These are phyloP conservation scores for Metschnikowia cerradonensis DNA, from an alignment of 805 yeast genomes.

Conservation along the genomic window DNA sequence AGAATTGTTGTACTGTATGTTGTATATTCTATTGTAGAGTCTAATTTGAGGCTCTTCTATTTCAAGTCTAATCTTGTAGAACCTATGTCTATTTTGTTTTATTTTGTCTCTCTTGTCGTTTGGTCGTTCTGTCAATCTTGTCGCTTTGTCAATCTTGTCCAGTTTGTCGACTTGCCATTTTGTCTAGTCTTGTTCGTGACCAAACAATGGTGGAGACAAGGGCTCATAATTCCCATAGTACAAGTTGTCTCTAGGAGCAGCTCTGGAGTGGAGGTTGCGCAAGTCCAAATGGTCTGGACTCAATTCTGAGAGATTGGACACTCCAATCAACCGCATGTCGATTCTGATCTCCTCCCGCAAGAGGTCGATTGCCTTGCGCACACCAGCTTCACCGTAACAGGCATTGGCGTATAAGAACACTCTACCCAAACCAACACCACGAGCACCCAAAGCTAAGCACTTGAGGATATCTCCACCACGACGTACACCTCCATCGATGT, in stretches of 20 bases:
- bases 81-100: too few relatives aligned
- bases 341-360: constrained; percentile 67
- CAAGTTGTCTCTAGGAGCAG: constrained; percentile 11
- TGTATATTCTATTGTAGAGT: too few relatives aligned
- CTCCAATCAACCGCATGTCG: constrained; percentile 81
- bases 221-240: constrained; percentile 16
- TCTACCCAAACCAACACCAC: constrained; percentile 67
- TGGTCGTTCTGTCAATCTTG: background rate
- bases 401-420: constrained; percentile 63
- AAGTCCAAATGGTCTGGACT: constrained; percentile 14
- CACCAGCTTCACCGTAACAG: constrained; percentile 63
- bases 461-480: constrained; percentile 65
- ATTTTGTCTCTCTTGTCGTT: too few relatives aligned
- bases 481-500: constrained; percentile 66
- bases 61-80: too few relatives aligned
- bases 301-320: constrained; percentile 39
- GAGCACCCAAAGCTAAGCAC: constrained; percentile 67
- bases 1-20: too few relatives aligned
- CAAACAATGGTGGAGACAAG: constrained; percentile 11
- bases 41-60: too few relatives aligned
- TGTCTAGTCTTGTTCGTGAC: constrained; percentile 5
- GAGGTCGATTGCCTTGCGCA: constrained; percentile 53
- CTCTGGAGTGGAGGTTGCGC: constrained; percentile 9
- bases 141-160: background rate
- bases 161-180: background rate